A percentile compares a stretch with the other conserved stretches of the same genome.
Evolutionary conservation across 2,329 filamentous ascomycete genomes (phyloP).

Genomic region (Pseudocercospora fuligena): DNA sequence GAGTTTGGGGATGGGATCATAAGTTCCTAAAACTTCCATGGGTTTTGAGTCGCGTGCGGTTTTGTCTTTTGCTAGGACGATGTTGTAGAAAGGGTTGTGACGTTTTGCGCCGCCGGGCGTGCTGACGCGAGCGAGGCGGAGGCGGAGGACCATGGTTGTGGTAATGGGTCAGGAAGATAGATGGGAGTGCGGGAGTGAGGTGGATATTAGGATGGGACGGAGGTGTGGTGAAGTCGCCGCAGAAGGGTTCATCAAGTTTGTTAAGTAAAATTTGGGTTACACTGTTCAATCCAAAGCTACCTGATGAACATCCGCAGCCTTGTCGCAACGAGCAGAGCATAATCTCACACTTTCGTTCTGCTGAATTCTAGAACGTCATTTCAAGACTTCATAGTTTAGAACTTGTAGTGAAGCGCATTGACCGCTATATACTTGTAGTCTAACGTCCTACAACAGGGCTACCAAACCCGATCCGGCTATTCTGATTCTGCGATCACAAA

Average conservation of each 20-base stretch:
- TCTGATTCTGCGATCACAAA: too few relatives aligned
- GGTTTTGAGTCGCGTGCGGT: constrained; percentile 86
- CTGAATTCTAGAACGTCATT: too few relatives aligned
- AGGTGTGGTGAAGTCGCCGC: neutral
- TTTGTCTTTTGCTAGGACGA: constrained; percentile 87
- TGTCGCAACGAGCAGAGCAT: too few relatives aligned
- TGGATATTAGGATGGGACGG: neutral
- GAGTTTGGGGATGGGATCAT: constrained; percentile 65
- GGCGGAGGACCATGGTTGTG: constrained; percentile 79
- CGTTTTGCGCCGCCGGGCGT: constrained; percentile 58
- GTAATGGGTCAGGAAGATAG: neutral
- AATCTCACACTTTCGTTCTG: too few relatives aligned
- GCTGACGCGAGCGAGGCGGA: constrained; percentile 92
- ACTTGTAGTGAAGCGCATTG: too few relatives aligned
- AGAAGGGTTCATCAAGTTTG: neutral
- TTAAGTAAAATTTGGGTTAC: neutral
- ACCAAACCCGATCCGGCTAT: too few relatives aligned
- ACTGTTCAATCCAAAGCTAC: too few relatives aligned
- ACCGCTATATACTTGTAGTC: too few relatives aligned
- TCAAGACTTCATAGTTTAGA: too few relatives aligned
- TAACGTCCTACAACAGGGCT: too few relatives aligned
- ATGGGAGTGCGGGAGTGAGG: neutral
- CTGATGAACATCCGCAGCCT: too few relatives aligned
- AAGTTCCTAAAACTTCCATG: constrained; percentile 83
- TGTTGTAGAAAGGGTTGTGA: constrained; percentile 95